These are phyloP conservation scores for Beauveria sp. DNA, from an alignment of 2,329 filamentous ascomycete species.

Conservation along the genomic window DNA sequence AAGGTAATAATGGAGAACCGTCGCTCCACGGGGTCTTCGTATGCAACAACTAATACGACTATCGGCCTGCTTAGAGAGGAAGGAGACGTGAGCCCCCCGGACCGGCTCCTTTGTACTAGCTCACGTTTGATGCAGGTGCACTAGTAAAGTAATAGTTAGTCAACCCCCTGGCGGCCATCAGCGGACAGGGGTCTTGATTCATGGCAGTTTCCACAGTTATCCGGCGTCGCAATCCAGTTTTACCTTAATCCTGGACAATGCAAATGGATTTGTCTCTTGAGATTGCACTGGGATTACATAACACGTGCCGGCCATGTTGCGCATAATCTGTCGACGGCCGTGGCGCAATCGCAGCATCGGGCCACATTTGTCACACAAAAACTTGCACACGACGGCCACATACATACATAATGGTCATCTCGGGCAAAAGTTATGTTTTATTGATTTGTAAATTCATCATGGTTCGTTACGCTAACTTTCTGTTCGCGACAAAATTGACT, in stretches of 20 bases:
- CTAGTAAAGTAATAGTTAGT: too few relatives aligned
- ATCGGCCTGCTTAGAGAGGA: background rate
- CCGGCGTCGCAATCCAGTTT: background rate
- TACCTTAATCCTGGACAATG: background rate
- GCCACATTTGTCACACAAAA: background rate
- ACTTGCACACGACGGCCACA: background rate
- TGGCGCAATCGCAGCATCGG: background rate
- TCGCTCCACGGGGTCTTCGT: background rate
- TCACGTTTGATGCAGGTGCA: slow-evolving; percentile 1
- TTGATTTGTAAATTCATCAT: background rate
- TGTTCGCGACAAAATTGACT: background rate
- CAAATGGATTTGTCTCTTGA: background rate
- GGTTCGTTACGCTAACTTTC: background rate
- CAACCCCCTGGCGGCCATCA: background rate
- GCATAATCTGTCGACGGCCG: background rate
- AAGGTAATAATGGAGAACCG: slow-evolving; percentile 1
- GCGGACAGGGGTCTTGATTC: slow-evolving; percentile 2
- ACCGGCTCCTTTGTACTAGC: background rate
- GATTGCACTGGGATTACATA: too few relatives aligned
- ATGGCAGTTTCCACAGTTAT: background rate
- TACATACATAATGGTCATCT: too few relatives aligned
- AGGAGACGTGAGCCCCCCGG: too few relatives aligned
- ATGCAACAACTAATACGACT: background rate
- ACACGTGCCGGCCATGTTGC: too few relatives aligned
- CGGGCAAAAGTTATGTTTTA: background rate